Base-by-base conservation (phyloP, 78 protist species). In the Capsaspora owczarzaki region DNA sequence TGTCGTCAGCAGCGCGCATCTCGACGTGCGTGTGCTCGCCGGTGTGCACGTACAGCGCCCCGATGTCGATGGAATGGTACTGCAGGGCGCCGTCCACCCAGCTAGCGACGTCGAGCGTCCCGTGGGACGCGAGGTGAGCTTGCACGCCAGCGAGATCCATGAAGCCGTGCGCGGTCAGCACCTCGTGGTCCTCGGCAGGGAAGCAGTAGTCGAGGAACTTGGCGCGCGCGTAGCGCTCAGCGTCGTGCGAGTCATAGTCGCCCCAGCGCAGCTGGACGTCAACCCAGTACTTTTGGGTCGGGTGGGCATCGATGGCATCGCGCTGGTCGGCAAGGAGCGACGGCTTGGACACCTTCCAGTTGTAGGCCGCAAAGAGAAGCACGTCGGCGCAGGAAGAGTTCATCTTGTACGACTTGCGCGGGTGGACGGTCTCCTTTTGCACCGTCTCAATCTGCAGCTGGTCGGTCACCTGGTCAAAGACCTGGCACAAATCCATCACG, bases 261-360 rank as follows among this genome's bases (percentile, higher is more conserved):
- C 99, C 99, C 98, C 98, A 97, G 56, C 99, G 91, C 49, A 99
- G 89, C 89, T 98, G 99, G 56, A 99, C 97, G 77, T 99, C 99
- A 51, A 99, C 29, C 99, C 99, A 98, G 87, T 90, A 97, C 86
- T 96, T 95, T 22, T 85, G 91, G 44, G 96, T 84, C 68, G 91
- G 81, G 19, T 85, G 71, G 43, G 16, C 43, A 82, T 97, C 98
- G 74, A 87, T 93, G 44, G 84, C 25, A 78, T 98, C 99, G 79
- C 91, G 80, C 31, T 88, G 63, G 46, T 97, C 96, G 41, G 89
- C 81, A 33, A 98, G 79, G 27, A 96, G 91, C 51, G 99, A 93
- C 38, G 99, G 99, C 85, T 94, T 89, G n/a, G 96, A 89, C 35
- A 97, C 87, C 77, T 85, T 94, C 99, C 99, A 99, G 88, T 92